Evolutionary conservation across 2,329 filamentous ascomycete genomes (phyloP).

Genomic region (Monilinia polystroma): DNA sequence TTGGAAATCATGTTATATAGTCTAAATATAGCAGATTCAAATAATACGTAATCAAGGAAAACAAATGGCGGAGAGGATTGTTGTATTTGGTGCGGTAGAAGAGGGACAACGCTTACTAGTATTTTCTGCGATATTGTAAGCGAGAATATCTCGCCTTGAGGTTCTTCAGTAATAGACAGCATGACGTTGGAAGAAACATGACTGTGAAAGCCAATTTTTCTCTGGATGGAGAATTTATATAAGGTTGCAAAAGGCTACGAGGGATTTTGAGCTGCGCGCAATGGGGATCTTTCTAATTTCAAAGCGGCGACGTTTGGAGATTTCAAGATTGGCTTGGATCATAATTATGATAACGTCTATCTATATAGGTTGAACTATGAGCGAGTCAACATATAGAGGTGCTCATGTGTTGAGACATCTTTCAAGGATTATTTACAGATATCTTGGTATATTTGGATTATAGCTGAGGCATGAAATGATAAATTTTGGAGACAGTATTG

Average conservation of each 20-base stretch:
- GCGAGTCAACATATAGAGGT: not conserved
- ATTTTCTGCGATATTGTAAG: not conserved
- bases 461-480: not conserved
- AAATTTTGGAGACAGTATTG: not conserved
- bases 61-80: not conserved
- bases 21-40: not conserved
- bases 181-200: not conserved
- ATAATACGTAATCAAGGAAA: not conserved
- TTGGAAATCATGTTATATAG: not conserved
- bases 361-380: too few species aligned
- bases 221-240: not conserved
- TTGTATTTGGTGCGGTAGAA: not conserved
- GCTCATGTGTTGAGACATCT: not conserved
- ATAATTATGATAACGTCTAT: not conserved
- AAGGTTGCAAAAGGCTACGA: not conserved
- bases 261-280: not conserved
- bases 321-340: too few species aligned
- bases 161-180: not conserved
- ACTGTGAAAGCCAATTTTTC: too few species aligned
- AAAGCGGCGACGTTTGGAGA: too few species aligned
- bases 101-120: not conserved
- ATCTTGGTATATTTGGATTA: not conserved
- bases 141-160: not conserved
- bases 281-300: not conserved
- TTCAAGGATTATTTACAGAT: not conserved